Base-by-base conservation (phyloP, 2,329 filamentous ascomycete genomes). In the Tolypocladium inflatum region DNA sequence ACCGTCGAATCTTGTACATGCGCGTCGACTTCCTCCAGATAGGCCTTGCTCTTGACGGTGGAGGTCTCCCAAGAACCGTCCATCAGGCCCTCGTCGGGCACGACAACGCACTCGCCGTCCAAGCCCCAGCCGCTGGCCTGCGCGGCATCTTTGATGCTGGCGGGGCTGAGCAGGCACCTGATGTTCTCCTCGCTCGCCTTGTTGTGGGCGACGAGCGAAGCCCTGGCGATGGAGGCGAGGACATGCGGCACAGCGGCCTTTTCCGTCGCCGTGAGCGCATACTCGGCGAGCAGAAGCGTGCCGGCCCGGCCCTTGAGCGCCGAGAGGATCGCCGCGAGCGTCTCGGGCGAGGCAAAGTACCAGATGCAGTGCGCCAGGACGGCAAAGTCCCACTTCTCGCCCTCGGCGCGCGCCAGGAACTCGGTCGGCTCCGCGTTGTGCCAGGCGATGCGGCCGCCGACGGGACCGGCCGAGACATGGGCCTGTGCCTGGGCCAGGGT, bases 301-400 rank as follows among this genome's bases (percentile, higher is more conserved):
- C 50, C 59, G 6, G 58, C 63, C 10, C 65, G 66, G 15, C 62
- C 61, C 43, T 57, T 61, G 30, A 70, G 56, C 6, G 63, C 61
- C 6, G 51, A 43, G 8, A 70, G 58, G 19, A 67, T 67, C 15
- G 45, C 55, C 3, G 50, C 58, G 15, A 69, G 67, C 13, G 69
- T 62, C 0, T 63, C 61, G 0, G 71, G 71, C 1, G 71, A 72
- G 19, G 70, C 62, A 62, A 84, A 83, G 64, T 84, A 84, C 76
- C 78, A 84, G 35, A 81, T 71, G 61, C 73, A 76, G 65, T 84
- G 80, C 21, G 71, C 70, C 41, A 84, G 70, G 3, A 83, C 75
- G 2, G 74, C 72, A 26, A 71, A 73, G 60, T 80, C 76, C 67
- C 75, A 81, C 5, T 58, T 58, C 7, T 60, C 58, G 4, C 61